Evolutionary conservation across 2,329 filamentous ascomycete genomes (phyloP).

Genomic region (Aspergillus ruber): DNA sequence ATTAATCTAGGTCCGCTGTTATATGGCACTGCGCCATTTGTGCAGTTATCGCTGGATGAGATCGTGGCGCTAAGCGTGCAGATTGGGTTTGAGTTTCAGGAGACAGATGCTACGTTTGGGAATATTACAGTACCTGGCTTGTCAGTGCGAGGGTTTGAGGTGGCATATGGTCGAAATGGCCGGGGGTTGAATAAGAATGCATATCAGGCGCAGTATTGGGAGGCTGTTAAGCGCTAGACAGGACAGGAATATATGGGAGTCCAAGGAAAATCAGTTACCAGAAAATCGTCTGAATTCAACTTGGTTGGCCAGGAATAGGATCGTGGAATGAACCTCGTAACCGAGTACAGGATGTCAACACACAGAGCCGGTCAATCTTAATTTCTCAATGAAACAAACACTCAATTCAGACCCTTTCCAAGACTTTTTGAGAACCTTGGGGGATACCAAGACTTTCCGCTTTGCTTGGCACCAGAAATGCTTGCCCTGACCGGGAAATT

Average conservation of each 20-base stretch:
- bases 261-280: no score
- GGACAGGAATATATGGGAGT: no score
- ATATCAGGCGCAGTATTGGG: slow-evolving; percentile 52
- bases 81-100: slow-evolving; percentile 49
- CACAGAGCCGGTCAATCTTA: no score
- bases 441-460: slow-evolving; percentile 13
- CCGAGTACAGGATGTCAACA: no score
- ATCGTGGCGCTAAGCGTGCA: slow-evolving; percentile 43
- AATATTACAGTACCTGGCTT: slow-evolving; percentile 36
- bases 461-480: slow-evolving; percentile 10
- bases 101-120: slow-evolving; percentile 38
- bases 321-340: no score
- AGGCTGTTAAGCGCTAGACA: no score
- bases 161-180: slow-evolving; percentile 49
- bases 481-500: no score
- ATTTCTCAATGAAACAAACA: neutral
- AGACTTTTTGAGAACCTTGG: slow-evolving; percentile 14
- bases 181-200: slow-evolving; percentile 47
- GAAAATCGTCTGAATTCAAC: no score
- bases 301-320: no score
- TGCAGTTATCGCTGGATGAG: slow-evolving; percentile 52
- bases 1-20: slow-evolving; percentile 52
- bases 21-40: slow-evolving; percentile 49
- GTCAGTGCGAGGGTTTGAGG: slow-evolving; percentile 42
- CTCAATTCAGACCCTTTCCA: slow-evolving; percentile 2